Evolutionary conservation across 23 red algal genomes (phyloP).

Genomic region (Pyropia haitanensis): DNA sequence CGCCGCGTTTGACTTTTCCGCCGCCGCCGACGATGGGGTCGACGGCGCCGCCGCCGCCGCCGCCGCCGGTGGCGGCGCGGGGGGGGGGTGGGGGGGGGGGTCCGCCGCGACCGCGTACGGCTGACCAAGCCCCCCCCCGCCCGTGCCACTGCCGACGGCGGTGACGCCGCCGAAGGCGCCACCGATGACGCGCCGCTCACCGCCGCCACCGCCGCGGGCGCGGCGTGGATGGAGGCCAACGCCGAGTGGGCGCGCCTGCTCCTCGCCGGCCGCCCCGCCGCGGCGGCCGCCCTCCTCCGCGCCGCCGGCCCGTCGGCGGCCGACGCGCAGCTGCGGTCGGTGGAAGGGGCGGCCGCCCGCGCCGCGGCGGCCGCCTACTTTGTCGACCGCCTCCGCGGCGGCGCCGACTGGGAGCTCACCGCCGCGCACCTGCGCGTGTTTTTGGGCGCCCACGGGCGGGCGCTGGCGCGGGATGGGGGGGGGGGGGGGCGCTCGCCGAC

Average conservation of each 20-base stretch:
- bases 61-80: not conserved
- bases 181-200: no score
- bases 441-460: constrained; percentile 35
- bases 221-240: constrained; percentile 9
- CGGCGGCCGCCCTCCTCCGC: constrained; percentile 26
- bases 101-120: not conserved
- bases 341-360: constrained; percentile 29
- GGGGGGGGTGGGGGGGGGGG: no score
- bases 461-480: constrained; percentile 21
- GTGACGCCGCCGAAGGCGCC: not conserved
- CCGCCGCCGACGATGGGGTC: not conserved
- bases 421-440: constrained; percentile 71
- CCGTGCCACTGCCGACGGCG: not conserved
- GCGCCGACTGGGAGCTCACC: constrained; percentile 45
- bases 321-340: constrained; percentile 48
- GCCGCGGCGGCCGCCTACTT: constrained; percentile 41
- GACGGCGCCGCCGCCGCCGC: not conserved
- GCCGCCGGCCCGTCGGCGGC: constrained; percentile 23
- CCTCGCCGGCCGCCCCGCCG: constrained; percentile 6
- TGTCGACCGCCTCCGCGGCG: constrained; percentile 4
- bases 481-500: constrained; percentile 7
- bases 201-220: not conserved
- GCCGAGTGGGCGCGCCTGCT: constrained; percentile 20
- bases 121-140: not conserved
- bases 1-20: constrained; percentile 41